phyloP scores from a whole-genome alignment of 345 rosid genomes.

The Pseudoturritis turrita region DNA sequence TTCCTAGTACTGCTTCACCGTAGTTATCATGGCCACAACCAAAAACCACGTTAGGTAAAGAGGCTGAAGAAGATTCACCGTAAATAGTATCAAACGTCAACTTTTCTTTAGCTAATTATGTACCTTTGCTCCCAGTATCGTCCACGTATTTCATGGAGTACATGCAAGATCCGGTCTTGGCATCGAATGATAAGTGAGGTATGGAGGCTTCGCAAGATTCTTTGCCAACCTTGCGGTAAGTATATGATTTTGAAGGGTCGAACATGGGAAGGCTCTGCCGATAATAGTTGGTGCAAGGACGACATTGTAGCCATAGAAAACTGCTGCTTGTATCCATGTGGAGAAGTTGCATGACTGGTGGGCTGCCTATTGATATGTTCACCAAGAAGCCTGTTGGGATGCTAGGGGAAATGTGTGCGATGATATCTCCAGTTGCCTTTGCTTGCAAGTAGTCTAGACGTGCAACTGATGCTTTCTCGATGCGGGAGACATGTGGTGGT shows the following conservation, averaged over 20 bases:
- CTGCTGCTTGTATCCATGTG: background rate
- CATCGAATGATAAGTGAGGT: background rate
- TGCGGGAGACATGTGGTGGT: background rate
- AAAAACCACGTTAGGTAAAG: background rate
- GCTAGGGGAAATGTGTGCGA: background rate
- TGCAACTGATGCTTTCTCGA: background rate
- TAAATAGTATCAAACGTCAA: background rate
- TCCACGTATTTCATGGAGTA: background rate
- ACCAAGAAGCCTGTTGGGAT: background rate
- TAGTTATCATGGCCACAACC: slow-evolving; percentile 1
- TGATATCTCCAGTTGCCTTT: background rate
- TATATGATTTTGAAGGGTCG: background rate
- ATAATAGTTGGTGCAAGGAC: background rate
- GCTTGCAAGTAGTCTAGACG: background rate
- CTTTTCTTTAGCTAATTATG: background rate
- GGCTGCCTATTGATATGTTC: slow-evolving; percentile 17
- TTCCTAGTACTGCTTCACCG: background rate
- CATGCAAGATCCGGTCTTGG: background rate
- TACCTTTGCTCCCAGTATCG: background rate
- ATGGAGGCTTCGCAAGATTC: background rate
- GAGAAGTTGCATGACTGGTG: background rate
- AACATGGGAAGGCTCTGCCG: background rate
- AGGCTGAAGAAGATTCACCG: background rate
- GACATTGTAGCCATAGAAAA: background rate
- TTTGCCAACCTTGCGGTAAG: background rate